Base-by-base conservation (phyloP, 257 asterid species). In the Cordia subcordata region DNA sequence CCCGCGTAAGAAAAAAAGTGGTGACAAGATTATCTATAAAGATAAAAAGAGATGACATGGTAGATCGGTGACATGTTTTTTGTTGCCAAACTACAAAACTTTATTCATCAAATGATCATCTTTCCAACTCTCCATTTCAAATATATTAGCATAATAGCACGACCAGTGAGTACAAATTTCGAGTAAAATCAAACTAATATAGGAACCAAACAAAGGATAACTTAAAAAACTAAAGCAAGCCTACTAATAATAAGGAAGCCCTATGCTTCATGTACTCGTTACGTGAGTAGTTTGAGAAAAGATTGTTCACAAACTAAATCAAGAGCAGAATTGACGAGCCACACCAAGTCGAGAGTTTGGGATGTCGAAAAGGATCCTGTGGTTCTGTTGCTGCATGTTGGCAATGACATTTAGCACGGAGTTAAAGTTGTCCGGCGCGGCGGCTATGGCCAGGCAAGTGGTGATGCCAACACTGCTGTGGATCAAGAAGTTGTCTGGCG, bases 321-420 rank as follows among this genome's bases (percentile, higher is more conserved):
- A 62, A 18, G 76, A 42, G 73, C 96, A 87, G 0, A 27, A 11
- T 62, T 90, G 96, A 44, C 86, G 90, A 18, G 91, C 69, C 11
- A 90, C 87, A 19, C 94, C 95, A 42, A 90, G 73, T 63, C 77
- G 84, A 8, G 84, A 72, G 60, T 90, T 87, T 21, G 85, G 82
- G 3, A 76, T 77, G 21, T 90, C 97, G 54, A 85, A 78, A 49
- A 87, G 68, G 56, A 90, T 58, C 81, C 97, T 87, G 21, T 74
- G 87, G 76, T 90, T 90, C 74, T 90, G 97, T 55, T 90, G 97
- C 70, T 90, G 97, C 84, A 77, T 76, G 57, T 72, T 85, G 73
- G 90, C 96, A 64, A 90, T 87, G 38, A 90, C 97, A 71, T 86
- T 90, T 2, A 90, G 83, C 50, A 81, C 95, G 5, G 96, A 81